Evolutionary conservation across 768 basidiomycete species (phyloP), one percentile per base, ranked within the genome.

Genomic region (Inosperma sp.): DNA sequence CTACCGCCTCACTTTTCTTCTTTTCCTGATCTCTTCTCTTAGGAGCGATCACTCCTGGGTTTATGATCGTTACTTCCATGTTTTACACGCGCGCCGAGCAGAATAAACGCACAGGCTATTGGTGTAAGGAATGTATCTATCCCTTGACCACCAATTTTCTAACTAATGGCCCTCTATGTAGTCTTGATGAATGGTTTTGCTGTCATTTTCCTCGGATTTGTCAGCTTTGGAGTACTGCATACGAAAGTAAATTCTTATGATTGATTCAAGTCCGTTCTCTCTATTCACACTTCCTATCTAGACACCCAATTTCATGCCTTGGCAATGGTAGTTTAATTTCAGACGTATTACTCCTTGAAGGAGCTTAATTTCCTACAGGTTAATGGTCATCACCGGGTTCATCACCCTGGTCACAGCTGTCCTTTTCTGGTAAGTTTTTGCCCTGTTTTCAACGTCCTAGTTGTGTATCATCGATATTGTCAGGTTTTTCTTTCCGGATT

Each of bases 111-210:
- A 78, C 88, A 16, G 86, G 86, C 3, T 87, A 85, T 59, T 88
- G 84, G 84, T 86, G 86, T 87, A 62, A 66, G 84, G 70, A 5
- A 3, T n/a, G n/a, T n/a, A n/a, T 25, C 31, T 27, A 21, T 34
- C 12, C 7, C 42, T 16, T 21, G 1, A 21, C 10, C 5, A 23
- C 48, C 14, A 13, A 10, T 21, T 31, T 31, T 37, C 16, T 23
- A 12, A 46, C n/a, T n/a, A n/a, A n/a, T n/a, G n/a, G 23, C 48
- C 2, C 14, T 46, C 34, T 22, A 10, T 14, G 30, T 27, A 62
- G 85, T 86, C 60, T 67, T 88, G 49, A 87, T 87, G 86, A 86
- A 86, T 42, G 86, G 86, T 7, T 80, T 79, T 56, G 84, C 84
- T 80, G 56, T 42, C 67, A 83, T 87, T 29, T 78, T 87, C 29